Percentiles rank a stretch among this genome's conserved stretches.
phyloP scores from a whole-genome alignment of 2,329 filamentous ascomycete species.

The Colletotrichum sp. region DNA sequence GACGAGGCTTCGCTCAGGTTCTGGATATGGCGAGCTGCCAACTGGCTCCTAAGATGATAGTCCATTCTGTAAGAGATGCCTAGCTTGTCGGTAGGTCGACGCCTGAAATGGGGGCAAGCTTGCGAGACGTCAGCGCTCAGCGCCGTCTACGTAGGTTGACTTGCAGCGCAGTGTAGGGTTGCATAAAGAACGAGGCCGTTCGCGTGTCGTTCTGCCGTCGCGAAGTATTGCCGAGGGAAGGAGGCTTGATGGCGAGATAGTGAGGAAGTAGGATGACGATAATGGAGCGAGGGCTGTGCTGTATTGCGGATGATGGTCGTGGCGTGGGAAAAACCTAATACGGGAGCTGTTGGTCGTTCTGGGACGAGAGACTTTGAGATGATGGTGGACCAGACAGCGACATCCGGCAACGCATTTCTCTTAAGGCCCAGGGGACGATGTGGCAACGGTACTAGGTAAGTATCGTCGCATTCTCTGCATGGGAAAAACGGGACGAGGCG shows the following conservation, averaged over 20 bases:
- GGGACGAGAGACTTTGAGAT: background rate
- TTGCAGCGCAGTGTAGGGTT: background rate
- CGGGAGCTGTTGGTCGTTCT: background rate
- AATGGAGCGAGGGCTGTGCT: background rate
- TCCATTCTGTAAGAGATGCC: conserved; percentile 12
- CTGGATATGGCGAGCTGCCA: conserved; percentile 39
- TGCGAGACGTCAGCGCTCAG: background rate
- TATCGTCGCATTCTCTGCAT: background rate
- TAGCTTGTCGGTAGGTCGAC: background rate
- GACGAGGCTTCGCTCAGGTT: conserved; percentile 39
- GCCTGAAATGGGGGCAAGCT: background rate
- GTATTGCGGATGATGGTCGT: background rate
- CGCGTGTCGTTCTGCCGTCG: background rate
- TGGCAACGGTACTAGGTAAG: background rate
- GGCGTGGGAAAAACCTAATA: background rate
- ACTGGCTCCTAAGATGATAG: background rate
- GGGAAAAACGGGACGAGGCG: background rate
- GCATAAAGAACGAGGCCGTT: too few species aligned
- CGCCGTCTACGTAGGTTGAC: background rate
- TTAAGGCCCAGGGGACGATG: background rate
- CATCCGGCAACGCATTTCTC: background rate
- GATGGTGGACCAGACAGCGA: background rate
- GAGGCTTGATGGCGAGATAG: background rate
- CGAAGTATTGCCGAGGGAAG: background rate
- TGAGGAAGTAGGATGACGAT: background rate